Base-by-base conservation (phyloP, 2,329 filamentous ascomycete species). In the Ascochyta fabae region DNA sequence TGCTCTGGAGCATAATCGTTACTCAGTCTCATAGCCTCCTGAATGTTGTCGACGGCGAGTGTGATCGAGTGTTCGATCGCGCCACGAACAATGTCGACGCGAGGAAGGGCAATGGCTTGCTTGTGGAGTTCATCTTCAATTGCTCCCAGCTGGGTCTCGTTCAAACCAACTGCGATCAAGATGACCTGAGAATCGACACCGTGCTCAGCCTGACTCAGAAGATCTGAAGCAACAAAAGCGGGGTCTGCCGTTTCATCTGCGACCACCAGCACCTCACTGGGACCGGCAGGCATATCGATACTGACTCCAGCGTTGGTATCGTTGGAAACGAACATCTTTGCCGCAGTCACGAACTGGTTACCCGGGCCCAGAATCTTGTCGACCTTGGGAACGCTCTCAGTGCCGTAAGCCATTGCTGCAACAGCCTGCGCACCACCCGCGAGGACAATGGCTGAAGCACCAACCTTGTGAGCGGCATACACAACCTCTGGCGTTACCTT, bases 311-410 rank as follows among this genome's bases (percentile, higher is more conserved):
- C 95, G 57, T 92, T 96, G 40, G 95, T 98, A 74, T 99, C 95
- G 76, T 99, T 99, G 77, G 89, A 91, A 39, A 99, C 95, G 67
- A 93, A 84, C 95, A 99, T 99, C 85, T 99, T 99, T 48, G 91
- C 95, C 0, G 95, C 95, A 0, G 95, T 99, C 36, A 99, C 95
- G 72, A 98, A 99, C 77, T 98, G 95, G 78, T 99, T 99, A 33
- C 95, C 95, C 3, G 95, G 95, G 0, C 95, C 95, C 12, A 98
- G 86, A 66, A 99, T 97, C 85, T 99, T 99, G 83, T 99, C 95
- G 7, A 99, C 95, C 81, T 99, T 99, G 76, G 83, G 91, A 46
- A 99, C 87, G 66, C 88, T 94, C 77, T 97, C 90, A 0, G 95
- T 99, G 43, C 95, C 95, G 78, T 99, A 99, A 2, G 95, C 95